Conservation (phyloP, 345 rosid genomes). For the Euclidium syriacum region DNA sequence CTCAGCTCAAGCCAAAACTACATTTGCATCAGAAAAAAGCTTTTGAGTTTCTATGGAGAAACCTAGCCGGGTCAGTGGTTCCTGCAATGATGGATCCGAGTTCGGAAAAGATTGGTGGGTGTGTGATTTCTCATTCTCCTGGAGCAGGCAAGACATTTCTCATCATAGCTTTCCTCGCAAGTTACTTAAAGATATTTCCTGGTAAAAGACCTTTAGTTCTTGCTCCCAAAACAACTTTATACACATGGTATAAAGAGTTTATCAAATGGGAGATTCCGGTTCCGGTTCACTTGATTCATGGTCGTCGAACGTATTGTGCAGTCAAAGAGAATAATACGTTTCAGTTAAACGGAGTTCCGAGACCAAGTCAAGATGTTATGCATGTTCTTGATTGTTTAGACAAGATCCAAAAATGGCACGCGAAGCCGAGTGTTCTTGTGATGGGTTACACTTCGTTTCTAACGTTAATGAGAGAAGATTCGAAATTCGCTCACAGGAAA, state of each 20-base stretch:
- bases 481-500: slow-evolving; percentile 68
- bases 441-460: slow-evolving; percentile 94
- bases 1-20: slow-evolving; percentile 55
- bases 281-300: slow-evolving; percentile 85
- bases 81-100: slow-evolving; percentile 51
- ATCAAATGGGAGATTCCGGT: slow-evolving; percentile 84
- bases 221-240: slow-evolving; percentile 91
- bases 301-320: slow-evolving; percentile 61
- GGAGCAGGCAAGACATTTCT: slow-evolving; percentile 94
- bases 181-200: slow-evolving; percentile 84
- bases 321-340: slow-evolving; percentile 37
- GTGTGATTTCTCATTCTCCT: slow-evolving; percentile 85
- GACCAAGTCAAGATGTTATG: slow-evolving; percentile 74
- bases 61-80: slow-evolving; percentile 62
- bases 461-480: slow-evolving; percentile 81
- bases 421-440: slow-evolving; percentile 86
- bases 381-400: slow-evolving; percentile 86
- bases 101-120: slow-evolving; percentile 66
- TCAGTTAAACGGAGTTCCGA: slow-evolving; percentile 44
- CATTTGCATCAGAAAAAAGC: slow-evolving; percentile 78
- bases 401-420: slow-evolving; percentile 90
- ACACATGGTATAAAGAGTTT: slow-evolving; percentile 95
- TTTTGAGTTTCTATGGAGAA: slow-evolving; percentile 81
- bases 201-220: slow-evolving; percentile 82
- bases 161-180: slow-evolving; percentile 77